A percentile compares a stretch with the other conserved stretches of the same genome.
Conservation (phyloP, 2,329 filamentous ascomycete species). For the Passalora sequoiae region DNA sequence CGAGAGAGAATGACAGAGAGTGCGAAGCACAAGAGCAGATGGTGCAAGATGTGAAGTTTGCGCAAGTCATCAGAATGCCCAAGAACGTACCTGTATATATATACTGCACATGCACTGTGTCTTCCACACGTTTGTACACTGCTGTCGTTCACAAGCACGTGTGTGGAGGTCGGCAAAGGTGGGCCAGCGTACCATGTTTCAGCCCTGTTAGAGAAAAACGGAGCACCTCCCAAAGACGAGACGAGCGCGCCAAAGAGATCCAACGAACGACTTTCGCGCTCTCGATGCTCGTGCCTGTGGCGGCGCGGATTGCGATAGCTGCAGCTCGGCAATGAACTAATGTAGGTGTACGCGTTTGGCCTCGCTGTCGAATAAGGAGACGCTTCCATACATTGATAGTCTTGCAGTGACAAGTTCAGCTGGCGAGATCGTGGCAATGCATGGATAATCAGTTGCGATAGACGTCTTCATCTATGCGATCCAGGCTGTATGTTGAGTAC, state of each 20-base stretch:
- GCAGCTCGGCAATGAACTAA: background rate
- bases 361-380: background rate
- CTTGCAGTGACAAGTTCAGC: background rate
- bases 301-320: background rate
- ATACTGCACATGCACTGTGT: too few relatives aligned
- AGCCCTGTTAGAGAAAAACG: background rate
- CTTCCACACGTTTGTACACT: too few relatives aligned
- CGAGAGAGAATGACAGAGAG: background rate
- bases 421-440: too few relatives aligned
- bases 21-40: slow-evolving; percentile 3
- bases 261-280: background rate
- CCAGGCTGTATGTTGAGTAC: too few relatives aligned
- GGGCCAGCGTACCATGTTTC: background rate
- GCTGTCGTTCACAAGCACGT: too few relatives aligned
- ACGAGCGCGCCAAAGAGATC: background rate
- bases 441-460: too few relatives aligned
- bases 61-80: too few relatives aligned
- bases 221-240: background rate
- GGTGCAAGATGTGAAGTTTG: background rate
- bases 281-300: background rate
- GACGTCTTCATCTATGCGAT: too few relatives aligned
- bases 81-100: background rate
- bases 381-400: background rate
- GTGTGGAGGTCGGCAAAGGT: background rate
- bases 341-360: background rate